Evolutionary conservation across 805 yeast genomes (phyloP).

Genomic region (Ogataea wickerhamii): DNA sequence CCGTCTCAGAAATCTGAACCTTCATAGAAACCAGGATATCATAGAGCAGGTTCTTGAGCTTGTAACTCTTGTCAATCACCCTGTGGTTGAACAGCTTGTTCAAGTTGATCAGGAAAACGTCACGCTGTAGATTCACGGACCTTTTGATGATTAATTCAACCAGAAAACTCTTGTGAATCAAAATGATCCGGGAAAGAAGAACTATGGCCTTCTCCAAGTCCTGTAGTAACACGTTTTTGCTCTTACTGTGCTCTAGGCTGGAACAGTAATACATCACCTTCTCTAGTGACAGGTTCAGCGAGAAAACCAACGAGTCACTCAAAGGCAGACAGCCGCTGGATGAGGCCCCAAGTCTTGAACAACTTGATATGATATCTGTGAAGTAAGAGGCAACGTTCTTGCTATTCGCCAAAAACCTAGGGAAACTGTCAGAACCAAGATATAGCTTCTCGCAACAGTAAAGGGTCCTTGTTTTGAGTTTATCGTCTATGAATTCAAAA

Average conservation of each 20-base stretch:
- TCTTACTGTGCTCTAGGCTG: constrained; percentile 22
- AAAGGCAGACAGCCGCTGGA: constrained; percentile 18
- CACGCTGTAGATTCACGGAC: constrained; percentile 38
- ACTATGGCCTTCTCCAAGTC: constrained; percentile 37
- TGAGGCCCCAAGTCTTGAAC: constrained; percentile 34
- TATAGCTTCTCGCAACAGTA: constrained; percentile 39
- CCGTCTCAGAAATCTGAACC: constrained; percentile 30
- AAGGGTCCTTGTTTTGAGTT: constrained; percentile 32
- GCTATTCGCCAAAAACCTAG: constrained; percentile 24
- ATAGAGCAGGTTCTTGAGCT: constrained; percentile 52
- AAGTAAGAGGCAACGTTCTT: constrained; percentile 36
- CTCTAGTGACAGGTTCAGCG: constrained; percentile 39
- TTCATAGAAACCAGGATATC: constrained; percentile 57
- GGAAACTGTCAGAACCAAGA: constrained; percentile 39
- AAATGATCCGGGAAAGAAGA: constrained; percentile 50
- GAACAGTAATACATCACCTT: constrained; percentile 33
- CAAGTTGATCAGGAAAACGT: constrained; percentile 45
- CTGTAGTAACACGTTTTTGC: constrained; percentile 10
- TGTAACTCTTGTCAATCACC: constrained; percentile 42
- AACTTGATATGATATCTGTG: constrained; percentile 44
- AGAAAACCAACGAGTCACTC: constrained; percentile 39
- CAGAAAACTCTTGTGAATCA: constrained; percentile 52
- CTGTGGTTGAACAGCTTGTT: constrained; percentile 43
- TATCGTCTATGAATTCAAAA: constrained; percentile 36
- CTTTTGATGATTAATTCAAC: constrained; percentile 43